Conservation (phyloP, 192 early-diverging fungal species). For the Gonapodya sp. region DNA sequence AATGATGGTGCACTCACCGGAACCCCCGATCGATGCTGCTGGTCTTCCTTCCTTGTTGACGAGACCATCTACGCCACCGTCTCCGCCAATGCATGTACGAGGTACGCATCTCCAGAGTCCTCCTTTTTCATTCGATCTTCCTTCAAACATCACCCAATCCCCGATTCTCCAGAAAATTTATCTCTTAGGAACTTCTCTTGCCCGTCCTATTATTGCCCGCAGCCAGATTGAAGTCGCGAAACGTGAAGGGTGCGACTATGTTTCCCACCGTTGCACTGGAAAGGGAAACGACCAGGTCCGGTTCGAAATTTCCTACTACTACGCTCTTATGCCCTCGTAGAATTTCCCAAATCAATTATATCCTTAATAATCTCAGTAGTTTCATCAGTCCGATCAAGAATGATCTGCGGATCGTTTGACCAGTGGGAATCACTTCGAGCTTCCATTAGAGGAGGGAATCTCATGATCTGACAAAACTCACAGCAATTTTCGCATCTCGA, state of each 20-base stretch:
- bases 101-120: slow-evolving; percentile 13
- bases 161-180: slow-evolving; percentile 54
- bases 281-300: slow-evolving; percentile 99
- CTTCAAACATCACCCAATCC: background rate
- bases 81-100: slow-evolving; percentile 93
- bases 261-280: slow-evolving; percentile 98
- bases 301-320: slow-evolving; percentile 97
- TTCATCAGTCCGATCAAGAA: too few species aligned
- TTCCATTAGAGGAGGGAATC: too few species aligned
- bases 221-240: slow-evolving; percentile 85
- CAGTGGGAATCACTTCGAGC: too few species aligned
- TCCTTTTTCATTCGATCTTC: background rate
- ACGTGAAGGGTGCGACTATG: slow-evolving; percentile 86
- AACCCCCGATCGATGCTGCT: too few species aligned
- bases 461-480: too few species aligned
- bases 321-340: slow-evolving; percentile 81
- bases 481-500: too few species aligned
- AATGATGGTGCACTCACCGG: too few species aligned
- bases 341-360: slow-evolving; percentile 96
- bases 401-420: too few species aligned
- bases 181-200: slow-evolving; percentile 93
- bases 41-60: too few species aligned
- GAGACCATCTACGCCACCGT: slow-evolving; percentile 87
- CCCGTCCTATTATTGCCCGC: slow-evolving; percentile 91
- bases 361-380: slow-evolving; percentile 81